These are phyloP conservation scores for Blepharisma japonicum DNA, from an alignment of 73 alveolate genomes.

Conservation along the genomic window DNA sequence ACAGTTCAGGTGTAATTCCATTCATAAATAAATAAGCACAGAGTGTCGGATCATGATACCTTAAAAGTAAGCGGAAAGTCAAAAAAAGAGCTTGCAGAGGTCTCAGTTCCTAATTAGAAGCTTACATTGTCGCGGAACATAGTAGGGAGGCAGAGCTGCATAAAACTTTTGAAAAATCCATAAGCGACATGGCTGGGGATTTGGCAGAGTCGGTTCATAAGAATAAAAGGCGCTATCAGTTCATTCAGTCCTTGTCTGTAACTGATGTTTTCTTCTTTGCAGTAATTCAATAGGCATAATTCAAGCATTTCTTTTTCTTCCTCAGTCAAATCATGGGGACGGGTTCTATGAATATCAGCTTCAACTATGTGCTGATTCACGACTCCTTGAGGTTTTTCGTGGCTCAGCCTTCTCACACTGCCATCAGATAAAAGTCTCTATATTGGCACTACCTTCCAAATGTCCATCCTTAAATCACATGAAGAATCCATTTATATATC, in stretches of 20 bases:
- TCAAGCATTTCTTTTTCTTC: background rate
- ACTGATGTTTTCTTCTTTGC: slow-evolving; percentile 13
- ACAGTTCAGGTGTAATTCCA: slow-evolving; percentile 17
- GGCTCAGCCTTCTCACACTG: no score
- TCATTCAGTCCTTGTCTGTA: slow-evolving; percentile 25
- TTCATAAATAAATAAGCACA: slow-evolving; percentile 4
- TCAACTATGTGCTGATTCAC: background rate
- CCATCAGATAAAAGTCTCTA: no score
- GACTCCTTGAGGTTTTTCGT: no score
- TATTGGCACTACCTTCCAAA: no score
- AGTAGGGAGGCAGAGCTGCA: slow-evolving; percentile 1
- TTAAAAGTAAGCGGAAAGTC: background rate
- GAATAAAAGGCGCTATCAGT: slow-evolving; percentile 4
- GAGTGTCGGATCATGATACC: slow-evolving; percentile 8
- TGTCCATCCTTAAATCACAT: no score
- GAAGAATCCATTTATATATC: no score
- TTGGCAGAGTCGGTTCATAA: background rate
- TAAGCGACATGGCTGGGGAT: background rate
- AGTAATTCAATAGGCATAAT: background rate
- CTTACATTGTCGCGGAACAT: slow-evolving; percentile 25
- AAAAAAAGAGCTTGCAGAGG: slow-evolving; percentile 22
- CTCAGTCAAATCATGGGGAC: background rate
- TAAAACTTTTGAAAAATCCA: background rate
- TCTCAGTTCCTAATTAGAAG: background rate
- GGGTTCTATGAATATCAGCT: slow-evolving; percentile 19